Percentiles rank a stretch among this genome's conserved stretches.
Evolutionary conservation across 345 rosid species (phyloP).

Genomic region (Fremontodendron californicum): DNA sequence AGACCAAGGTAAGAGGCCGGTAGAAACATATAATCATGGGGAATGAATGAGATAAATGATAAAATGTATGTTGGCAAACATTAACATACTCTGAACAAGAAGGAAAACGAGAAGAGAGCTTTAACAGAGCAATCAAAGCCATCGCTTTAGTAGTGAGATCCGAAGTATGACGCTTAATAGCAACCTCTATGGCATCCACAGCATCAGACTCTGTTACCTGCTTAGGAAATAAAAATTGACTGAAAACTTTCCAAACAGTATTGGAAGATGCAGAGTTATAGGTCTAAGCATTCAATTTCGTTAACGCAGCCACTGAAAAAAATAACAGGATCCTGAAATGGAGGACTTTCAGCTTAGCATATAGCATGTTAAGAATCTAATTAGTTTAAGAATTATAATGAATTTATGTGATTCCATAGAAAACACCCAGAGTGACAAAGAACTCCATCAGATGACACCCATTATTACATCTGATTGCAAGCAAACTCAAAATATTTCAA

Average conservation of each 20-base stretch:
- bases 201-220: slow-evolving; percentile 95
- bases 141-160: slow-evolving; percentile 85
- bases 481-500: background rate
- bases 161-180: slow-evolving; percentile 57
- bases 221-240: slow-evolving; percentile 24
- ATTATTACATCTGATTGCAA: background rate
- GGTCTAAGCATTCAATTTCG: slow-evolving; percentile 4
- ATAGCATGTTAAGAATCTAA: background rate
- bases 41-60: background rate
- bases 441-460: background rate
- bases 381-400: background rate
- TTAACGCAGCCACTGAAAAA: background rate
- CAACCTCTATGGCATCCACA: slow-evolving; percentile 73
- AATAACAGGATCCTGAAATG: background rate
- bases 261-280: background rate
- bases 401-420: background rate
- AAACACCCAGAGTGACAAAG: background rate
- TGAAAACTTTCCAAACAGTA: background rate
- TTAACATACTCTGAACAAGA: slow-evolving; percentile 77
- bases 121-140: slow-evolving; percentile 85
- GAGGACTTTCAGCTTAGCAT: background rate
- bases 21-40: background rate
- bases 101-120: slow-evolving; percentile 93
- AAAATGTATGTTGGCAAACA: slow-evolving; percentile 7
- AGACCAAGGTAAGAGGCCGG: background rate